These are phyloP conservation scores for Vitellaria paradoxa DNA, from an alignment of 179 eudicot genomes.

Conservation along the genomic window DNA sequence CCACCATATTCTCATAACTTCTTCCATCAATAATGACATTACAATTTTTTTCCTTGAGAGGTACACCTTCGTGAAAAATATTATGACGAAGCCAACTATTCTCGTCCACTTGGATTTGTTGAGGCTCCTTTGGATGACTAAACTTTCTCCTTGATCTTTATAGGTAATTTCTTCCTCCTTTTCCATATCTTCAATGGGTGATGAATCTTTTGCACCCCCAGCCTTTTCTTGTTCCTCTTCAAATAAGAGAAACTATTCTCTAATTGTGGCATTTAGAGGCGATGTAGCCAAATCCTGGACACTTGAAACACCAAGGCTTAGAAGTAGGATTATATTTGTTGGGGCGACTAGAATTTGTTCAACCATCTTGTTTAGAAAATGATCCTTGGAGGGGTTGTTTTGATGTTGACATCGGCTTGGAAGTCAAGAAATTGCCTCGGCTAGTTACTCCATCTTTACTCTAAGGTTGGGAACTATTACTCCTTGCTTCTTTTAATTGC, in stretches of 20 bases:
- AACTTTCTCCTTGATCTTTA: neutral
- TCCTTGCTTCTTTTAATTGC: neutral
- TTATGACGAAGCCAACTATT: neutral
- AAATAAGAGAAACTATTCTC: too few species aligned
- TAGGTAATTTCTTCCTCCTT: neutral
- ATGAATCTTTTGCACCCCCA: too few species aligned
- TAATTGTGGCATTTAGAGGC: too few species aligned
- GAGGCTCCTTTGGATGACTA: neutral
- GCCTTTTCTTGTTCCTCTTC: neutral
- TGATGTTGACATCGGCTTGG: too few species aligned
- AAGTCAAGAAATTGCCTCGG: neutral
- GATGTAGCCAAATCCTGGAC: too few species aligned
- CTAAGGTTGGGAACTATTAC: neutral
- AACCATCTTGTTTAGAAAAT: too few species aligned
- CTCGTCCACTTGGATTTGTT: neutral
- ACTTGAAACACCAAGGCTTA: too few species aligned
- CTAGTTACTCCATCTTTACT: neutral
- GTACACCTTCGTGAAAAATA: neutral
- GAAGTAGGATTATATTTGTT: too few species aligned
- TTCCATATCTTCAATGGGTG: too few species aligned
- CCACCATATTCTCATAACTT: too few species aligned
- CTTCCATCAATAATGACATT: neutral
- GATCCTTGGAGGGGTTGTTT: too few species aligned
- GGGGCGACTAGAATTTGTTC: too few species aligned
- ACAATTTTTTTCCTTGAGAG: neutral